Evolutionary conservation across 2,329 filamentous ascomycete species (phyloP), one percentile per base, ranked within the genome.

Genomic region (Samsoniella hepiali): DNA sequence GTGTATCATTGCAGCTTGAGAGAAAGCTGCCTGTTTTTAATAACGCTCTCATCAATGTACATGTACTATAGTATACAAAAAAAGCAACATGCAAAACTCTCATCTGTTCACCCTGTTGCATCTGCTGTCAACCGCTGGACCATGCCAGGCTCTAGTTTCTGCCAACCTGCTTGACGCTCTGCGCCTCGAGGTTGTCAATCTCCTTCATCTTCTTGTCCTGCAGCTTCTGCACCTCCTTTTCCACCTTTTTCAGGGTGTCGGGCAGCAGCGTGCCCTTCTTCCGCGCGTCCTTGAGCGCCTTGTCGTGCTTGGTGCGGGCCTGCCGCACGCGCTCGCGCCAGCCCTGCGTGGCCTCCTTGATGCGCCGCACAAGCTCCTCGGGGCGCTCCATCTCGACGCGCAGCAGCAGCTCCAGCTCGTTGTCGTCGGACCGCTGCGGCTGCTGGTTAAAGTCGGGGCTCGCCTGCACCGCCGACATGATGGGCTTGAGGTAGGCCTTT

Each of bases 401-500:
- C 65, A 87, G 77, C 34, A 82, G 69, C 63, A 87, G 79, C 76
- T 86, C 84, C 29, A 86, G 79, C 73, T 84, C 82, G 73, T 86
- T 86, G 72, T 86, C 84, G 53, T 81, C 77, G 71, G 78, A 79
- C 27, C 77, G 77, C 79, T 86, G 84, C 54, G 84, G 83, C 78
- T 85, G 83, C 78, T 86, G 83, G 77, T 86, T 86, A 74, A 83
- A 85, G 68, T 82, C 78, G n/a, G 72, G 69, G 69, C 77, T 80
- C 36, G 73, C 69, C 74, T 85, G 82, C 58, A 86, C 76, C 38
- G 83, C 83, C 69, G 77, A 80, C 78, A 84, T 80, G 74, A 86
- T 80, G 68, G 81, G 77, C 76, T 83, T 82, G 68, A 85, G 73
- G 69, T 79, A 81, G 8, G 67, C 72, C 58, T 72, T 72, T 61